phyloP scores from a whole-genome alignment of 371 early-diverging fungal species.

The Syncephalis plumigaleata region DNA sequence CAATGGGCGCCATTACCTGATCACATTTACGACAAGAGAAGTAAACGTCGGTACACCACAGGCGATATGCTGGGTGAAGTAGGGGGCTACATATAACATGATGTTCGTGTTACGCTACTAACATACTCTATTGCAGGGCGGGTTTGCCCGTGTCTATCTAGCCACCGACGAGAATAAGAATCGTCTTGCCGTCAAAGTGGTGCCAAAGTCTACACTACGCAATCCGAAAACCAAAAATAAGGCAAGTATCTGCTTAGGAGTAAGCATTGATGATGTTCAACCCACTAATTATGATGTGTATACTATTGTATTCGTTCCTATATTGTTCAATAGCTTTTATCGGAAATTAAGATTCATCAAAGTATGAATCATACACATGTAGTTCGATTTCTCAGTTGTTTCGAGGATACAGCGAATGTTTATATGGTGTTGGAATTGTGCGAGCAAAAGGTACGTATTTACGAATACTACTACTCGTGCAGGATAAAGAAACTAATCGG shows the following conservation, averaged over 20 bases:
- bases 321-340: constrained; percentile 2
- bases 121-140: no score
- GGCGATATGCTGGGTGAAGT: no score
- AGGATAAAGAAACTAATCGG: no score
- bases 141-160: constrained; percentile 78
- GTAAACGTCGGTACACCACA: no score
- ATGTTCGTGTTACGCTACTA: no score
- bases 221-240: constrained; percentile 41
- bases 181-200: constrained; percentile 63
- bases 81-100: no score
- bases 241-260: no score
- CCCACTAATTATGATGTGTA: no score
- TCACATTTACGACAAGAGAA: no score
- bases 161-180: constrained; percentile 22
- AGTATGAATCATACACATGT: constrained; percentile 62
- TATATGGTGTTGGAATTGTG: constrained; percentile 95
- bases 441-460: constrained; percentile 56
- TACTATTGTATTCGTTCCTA: no score
- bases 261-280: no score
- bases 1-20: no score
- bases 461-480: background rate
- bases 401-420: constrained; percentile 78
- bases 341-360: constrained; percentile 83
- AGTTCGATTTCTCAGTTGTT: constrained; percentile 67
- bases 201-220: constrained; percentile 39